Evolutionary conservation across 495 filamentous ascomycete genomes (phyloP), one percentile per base, ranked within the genome.

Genomic region (Talaromyces liani): DNA sequence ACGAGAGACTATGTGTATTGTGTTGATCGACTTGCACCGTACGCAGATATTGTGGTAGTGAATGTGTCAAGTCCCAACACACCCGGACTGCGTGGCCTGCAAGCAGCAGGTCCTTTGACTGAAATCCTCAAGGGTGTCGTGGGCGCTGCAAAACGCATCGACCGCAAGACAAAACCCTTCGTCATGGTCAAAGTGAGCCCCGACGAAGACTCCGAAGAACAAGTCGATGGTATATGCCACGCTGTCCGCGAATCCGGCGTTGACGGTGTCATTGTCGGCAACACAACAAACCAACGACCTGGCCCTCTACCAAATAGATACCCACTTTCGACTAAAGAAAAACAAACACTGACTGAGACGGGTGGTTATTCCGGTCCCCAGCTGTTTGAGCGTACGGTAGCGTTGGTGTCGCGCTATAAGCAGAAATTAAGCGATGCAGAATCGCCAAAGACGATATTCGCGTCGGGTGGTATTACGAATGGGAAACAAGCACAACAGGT

Each of bases 131-230:
- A 79, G 4, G 91, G 88, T 0, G 94, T 98, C 6, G 93, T 97
- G 8, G 80, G 85, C 29, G 89, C 92, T 24, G 90, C 91, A 1
- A 78, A 82, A 64, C 74, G 74, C 58, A 81, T 89, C 16, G 77
- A 87, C 9, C 79, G 93, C 66, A 88, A 82, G 68, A 83, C 77
- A 9, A 91, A 89, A 75, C 93, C 93, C 4, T 86, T 80, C 60
- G 90, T 98, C 31, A 95, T 98, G 88, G 94, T 98, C 60, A 98
- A 98, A 79, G 92, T 97, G 33, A 93, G 90, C 63, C 94, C 94
- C 1, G 94, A 98, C 64, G 93, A 96, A 77, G 92, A 97, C 70
- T 81, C 85, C 4, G 84, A 91, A 41, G 82, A 84, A 51, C 90
- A 97, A 68, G 84, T 98, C 61, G 80, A 84, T 24, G 94, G 92